These are phyloP conservation scores for Zygoascus hellenicus DNA, from an alignment of 1,139 yeast genomes.

Conservation along the genomic window DNA sequence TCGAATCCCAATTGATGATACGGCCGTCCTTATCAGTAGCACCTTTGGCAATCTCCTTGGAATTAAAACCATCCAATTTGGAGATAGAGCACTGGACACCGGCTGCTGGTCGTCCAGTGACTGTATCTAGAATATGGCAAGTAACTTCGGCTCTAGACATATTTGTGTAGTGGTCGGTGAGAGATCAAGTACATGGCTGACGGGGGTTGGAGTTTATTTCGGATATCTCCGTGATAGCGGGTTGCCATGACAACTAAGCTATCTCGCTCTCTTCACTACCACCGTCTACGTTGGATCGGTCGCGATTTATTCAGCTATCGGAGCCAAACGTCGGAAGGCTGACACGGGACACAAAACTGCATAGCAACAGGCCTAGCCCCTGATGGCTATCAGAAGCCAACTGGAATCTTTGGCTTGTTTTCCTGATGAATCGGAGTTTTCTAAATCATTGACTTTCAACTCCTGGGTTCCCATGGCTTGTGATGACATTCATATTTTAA, in stretches of 20 bases:
- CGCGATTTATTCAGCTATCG: background rate
- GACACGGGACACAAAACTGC: too few relatives aligned
- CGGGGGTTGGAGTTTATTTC: background rate
- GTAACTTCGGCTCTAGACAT: slow-evolving; percentile 42
- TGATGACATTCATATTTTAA: slow-evolving; percentile 16
- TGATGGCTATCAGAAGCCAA: too few relatives aligned
- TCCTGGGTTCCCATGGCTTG: slow-evolving; percentile 24
- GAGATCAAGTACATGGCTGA: background rate
- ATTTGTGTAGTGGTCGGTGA: background rate
- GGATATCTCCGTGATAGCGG: too few relatives aligned
- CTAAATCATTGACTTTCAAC: slow-evolving; percentile 18
- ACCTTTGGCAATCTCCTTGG: slow-evolving; percentile 44
- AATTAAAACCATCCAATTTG: slow-evolving; percentile 26
- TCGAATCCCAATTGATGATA: slow-evolving; percentile 54
- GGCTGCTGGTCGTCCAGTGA: slow-evolving; percentile 73
- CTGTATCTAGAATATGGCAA: slow-evolving; percentile 82
- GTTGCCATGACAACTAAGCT: background rate
- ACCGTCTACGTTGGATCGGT: background rate
- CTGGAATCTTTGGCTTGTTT: slow-evolving; percentile 1
- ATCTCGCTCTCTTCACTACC: background rate
- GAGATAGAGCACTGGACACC: slow-evolving; percentile 42
- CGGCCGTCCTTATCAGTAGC: slow-evolving; percentile 77
- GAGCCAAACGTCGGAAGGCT: too few relatives aligned
- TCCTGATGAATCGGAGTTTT: slow-evolving; percentile 17
- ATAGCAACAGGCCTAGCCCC: background rate